Evolutionary conservation across 257 asterid species (phyloP), one percentile per base, ranked within the genome.

Genomic region (Nicotiana obtusifolia): DNA sequence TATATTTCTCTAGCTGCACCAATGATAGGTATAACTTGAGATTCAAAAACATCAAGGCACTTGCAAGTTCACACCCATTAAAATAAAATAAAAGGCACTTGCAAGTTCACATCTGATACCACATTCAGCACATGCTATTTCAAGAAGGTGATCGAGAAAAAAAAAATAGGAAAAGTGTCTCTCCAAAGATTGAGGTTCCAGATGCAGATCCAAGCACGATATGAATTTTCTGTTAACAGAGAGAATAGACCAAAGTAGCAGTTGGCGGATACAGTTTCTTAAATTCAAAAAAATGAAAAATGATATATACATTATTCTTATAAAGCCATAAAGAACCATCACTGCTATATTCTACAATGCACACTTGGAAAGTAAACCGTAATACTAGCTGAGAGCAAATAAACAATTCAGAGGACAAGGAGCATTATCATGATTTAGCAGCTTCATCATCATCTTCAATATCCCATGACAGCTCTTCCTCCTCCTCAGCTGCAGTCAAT

Each of bases 381-480:
- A 22, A 15, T 24, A 73, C 35, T 13, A 71, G 35, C 78, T 1
- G 33, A 69, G 57, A 69, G 78, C n/a, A 69, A 41, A 9, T 22
- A 22, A 71, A 24, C 61, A 73, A 47, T 75, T 49, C 7, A 69
- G 16, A 69, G n/a, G 57, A 69, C 57, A 37, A 37, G 20, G 79
- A 47, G 44, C 77, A 64, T 47, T 10, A 82, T 92, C 90, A 90
- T 79, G 84, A 81, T 89, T 87, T 89, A 61, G 68, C 80, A 73
- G 89, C 84, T 59, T 87, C 87, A 4, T 86, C 89, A 7, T 92
- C 95, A 26, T 92, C 95, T 87, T 93, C 97, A 2, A 88, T 84
- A 81, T 92, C 97, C 98, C 99, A 95, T 3, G 89, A 80, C 68
- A 95, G 84, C 80, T 91, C 93, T 68, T 94, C 97, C 52, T 93